Base-by-base conservation (phyloP, 306 rosid species). In the Geum urbanum region DNA sequence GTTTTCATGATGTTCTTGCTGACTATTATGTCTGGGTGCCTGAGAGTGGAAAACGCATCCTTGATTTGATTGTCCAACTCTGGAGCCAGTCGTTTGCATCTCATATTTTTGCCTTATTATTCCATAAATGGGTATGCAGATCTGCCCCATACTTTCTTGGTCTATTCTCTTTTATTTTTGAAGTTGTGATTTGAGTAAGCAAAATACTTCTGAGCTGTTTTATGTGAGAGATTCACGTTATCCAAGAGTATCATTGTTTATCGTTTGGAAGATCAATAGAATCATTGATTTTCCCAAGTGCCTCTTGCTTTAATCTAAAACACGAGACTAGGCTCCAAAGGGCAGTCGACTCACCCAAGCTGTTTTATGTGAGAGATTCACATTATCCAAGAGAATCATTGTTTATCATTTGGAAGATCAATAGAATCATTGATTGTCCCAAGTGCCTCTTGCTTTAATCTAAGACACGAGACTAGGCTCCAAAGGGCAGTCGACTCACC, bases 21-120 rank as follows among this genome's bases (percentile, higher is more conserved):
- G 95, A 91, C 79, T 89, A 87, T 74, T 91, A 86, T 89, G 96
- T 89, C 57, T 73, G 47, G 74, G 82, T 77, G 51, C 87, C 96
- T 51, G 97, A 86, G 74, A 84, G 82, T 53, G 91, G 95, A 69
- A 87, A 95, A 70, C 87, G 92, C 69, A 82, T 91, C 84, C 92
- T 95, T 70, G 92, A 95, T 78, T 71, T 89, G 86, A 83, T 91
- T 72, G 95, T 95, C 77, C 90, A 87, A 85, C 92, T 87, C 10
- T 95, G 99, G 99, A 95, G 99, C 81, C 99, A 95, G 76, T 95
- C 96, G 55, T 91, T 95, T 85, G 91, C 97, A 39, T 95, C 96
- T 18, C 91, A 95, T 75, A 95, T 89, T 63, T 95, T 91, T 78
- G 85, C 96, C 52, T 91, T 89, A 63, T 74, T 95, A 80, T 95